These are phyloP conservation scores for Talaromyces funiculosus DNA, from an alignment of 2,329 filamentous ascomycete species.

Conservation along the genomic window DNA sequence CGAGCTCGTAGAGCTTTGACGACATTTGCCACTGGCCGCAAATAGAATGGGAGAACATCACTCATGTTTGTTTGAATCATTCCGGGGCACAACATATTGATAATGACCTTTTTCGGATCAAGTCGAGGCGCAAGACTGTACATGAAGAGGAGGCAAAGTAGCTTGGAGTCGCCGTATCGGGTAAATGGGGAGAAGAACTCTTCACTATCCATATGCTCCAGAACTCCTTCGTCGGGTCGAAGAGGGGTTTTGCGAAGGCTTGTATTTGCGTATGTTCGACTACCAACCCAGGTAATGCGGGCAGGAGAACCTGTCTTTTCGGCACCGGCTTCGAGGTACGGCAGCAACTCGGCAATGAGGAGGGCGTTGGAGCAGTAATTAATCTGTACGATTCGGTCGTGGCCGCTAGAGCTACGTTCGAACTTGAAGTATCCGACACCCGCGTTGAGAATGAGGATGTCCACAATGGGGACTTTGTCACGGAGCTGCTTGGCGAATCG, in stretches of 20 bases:
- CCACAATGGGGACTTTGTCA: conserved; percentile 16
- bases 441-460: conserved; percentile 25
- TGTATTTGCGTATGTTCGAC: conserved; percentile 13
- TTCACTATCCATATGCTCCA: conserved; percentile 16
- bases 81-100: conserved; percentile 26
- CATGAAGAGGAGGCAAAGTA: conserved; percentile 22
- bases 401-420: conserved; percentile 22
- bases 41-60: conserved; percentile 16
- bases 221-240: not conserved
- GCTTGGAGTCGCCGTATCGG: conserved; percentile 20
- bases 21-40: conserved; percentile 15
- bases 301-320: conserved; percentile 13
- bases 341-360: conserved; percentile 22
- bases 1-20: conserved; percentile 15
- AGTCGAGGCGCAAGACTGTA: conserved; percentile 20
- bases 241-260: conserved; percentile 13
- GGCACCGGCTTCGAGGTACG: conserved; percentile 23
- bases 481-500: conserved; percentile 18
- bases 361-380: conserved; percentile 26
- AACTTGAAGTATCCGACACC: conserved; percentile 17
- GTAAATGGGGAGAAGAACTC: not conserved
- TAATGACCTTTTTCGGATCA: conserved; percentile 17
- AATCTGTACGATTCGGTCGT: conserved; percentile 37
- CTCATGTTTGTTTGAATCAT: conserved; percentile 21
- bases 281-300: conserved; percentile 21